Evolutionary conservation across 441 rosid species (phyloP).

Genomic region (Dalechampia spathulata): DNA sequence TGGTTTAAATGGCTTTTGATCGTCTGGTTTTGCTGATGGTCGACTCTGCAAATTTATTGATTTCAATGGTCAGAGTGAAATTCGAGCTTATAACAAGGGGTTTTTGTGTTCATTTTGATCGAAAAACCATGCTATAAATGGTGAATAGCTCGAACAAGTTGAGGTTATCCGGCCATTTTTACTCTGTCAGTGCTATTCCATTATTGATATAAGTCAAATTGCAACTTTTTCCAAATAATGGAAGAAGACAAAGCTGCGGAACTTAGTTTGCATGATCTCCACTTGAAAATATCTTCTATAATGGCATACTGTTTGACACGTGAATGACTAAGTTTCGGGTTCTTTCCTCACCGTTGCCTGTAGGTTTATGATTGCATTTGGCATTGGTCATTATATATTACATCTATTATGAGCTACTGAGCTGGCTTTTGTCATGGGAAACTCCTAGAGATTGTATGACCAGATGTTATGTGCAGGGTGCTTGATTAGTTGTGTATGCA

Average conservation of each 20-base stretch:
- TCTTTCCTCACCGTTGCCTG: background rate
- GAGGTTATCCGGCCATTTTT: background rate
- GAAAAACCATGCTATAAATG: background rate
- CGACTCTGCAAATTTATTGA: background rate
- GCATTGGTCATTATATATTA: background rate
- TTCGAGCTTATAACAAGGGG: background rate
- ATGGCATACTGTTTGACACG: background rate
- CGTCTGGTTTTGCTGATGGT: background rate
- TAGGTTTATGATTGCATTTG: background rate
- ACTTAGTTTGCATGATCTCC: background rate
- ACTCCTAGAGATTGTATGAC: background rate
- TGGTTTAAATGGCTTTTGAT: slow-evolving; percentile 1
- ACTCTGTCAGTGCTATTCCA: background rate
- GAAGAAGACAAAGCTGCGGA: background rate
- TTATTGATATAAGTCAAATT: background rate
- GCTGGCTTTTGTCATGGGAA: background rate
- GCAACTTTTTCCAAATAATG: background rate
- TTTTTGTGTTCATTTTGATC: too few species aligned
- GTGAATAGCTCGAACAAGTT: background rate
- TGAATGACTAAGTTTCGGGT: background rate
- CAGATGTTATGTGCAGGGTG: slow-evolving; percentile 18
- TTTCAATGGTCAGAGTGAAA: background rate
- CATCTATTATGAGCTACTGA: background rate
- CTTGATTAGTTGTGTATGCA: slow-evolving; percentile 12
- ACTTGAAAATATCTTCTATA: background rate